A percentile compares a stretch with the other conserved stretches of the same genome.
These are phyloP conservation scores for Ceraceosorus guamensis DNA, from an alignment of 1,284 basidiomycete species.

Conservation along the genomic window DNA sequence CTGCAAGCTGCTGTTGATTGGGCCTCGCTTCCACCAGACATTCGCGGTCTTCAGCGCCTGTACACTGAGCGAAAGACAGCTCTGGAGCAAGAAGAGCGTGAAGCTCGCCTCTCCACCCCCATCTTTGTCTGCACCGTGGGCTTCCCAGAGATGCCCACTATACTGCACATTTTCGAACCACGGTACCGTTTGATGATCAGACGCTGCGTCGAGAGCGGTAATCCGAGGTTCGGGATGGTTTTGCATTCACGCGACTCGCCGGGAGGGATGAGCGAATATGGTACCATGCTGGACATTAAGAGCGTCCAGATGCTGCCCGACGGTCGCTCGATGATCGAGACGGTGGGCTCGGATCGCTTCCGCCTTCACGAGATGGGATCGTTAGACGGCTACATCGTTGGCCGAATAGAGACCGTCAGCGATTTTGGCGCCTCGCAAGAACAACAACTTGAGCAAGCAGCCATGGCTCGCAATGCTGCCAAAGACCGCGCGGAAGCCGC, in stretches of 20 bases:
- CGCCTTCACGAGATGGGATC: constrained; percentile 66
- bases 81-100: constrained; percentile 67
- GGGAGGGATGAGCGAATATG: constrained; percentile 60
- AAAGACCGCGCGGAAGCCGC: not conserved
- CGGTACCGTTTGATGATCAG: constrained; percentile 85
- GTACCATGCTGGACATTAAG: constrained; percentile 84
- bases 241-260: constrained; percentile 56
- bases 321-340: constrained; percentile 81
- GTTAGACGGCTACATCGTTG: constrained; percentile 78
- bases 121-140: constrained; percentile 83
- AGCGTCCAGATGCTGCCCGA: constrained; percentile 79
- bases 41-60: constrained; percentile 5
- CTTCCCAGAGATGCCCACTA: constrained; percentile 81
- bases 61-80: constrained; percentile 57
- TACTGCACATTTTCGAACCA: constrained; percentile 87
- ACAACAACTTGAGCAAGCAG: constrained; percentile 10
- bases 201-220: constrained; percentile 69
- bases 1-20: not conserved
- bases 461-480: not conserved
- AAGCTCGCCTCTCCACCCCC: constrained; percentile 72
- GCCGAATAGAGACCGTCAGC: constrained; percentile 59
- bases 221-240: constrained; percentile 80
- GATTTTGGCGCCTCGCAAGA: constrained; percentile 25
- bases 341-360: constrained; percentile 75
- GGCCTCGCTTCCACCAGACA: not conserved